Conservation (phyloP, 148 eudicot species). For the Linanthus parryae region DNA sequence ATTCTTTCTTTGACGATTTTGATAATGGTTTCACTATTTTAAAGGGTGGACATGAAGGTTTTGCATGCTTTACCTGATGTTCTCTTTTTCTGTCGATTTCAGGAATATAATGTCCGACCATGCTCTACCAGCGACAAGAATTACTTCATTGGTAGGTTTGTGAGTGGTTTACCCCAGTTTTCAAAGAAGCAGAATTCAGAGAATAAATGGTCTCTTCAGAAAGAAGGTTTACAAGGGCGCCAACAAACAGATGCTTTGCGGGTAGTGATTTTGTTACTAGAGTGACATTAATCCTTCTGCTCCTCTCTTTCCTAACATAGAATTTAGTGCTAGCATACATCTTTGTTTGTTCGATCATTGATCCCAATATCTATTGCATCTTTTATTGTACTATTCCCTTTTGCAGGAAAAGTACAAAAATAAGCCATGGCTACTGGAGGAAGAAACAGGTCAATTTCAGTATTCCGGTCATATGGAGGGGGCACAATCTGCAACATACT, state of each 20-base stretch:
- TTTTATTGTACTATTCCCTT: constrained; percentile 10
- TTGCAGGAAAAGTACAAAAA: constrained; percentile 80
- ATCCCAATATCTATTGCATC: background rate
- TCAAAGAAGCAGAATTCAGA: constrained; percentile 70
- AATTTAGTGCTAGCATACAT: too few species aligned
- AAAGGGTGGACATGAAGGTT: constrained; percentile 3
- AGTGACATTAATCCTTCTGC: too few species aligned
- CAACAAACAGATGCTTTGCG: constrained; percentile 53
- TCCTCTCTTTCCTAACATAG: background rate
- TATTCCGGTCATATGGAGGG: constrained; percentile 81
- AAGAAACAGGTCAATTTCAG: constrained; percentile 78
- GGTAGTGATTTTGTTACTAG: too few species aligned
- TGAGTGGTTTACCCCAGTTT: constrained; percentile 60
- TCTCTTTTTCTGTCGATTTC: constrained; percentile 13
- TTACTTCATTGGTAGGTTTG: constrained; percentile 75
- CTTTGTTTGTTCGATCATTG: background rate
- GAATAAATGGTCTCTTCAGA: constrained; percentile 70
- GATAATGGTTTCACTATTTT: background rate
- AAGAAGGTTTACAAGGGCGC: constrained; percentile 74
- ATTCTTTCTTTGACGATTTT: background rate
- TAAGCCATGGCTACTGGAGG: constrained; percentile 88
- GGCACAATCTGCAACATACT: constrained; percentile 67
- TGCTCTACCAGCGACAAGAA: constrained; percentile 56
- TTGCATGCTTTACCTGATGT: too few species aligned
- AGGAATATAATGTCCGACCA: constrained; percentile 83